A percentile compares a stretch with the other conserved stretches of the same genome.
Conservation (phyloP, 2,329 filamentous ascomycete species). For the Coniochaeta sp. region DNA sequence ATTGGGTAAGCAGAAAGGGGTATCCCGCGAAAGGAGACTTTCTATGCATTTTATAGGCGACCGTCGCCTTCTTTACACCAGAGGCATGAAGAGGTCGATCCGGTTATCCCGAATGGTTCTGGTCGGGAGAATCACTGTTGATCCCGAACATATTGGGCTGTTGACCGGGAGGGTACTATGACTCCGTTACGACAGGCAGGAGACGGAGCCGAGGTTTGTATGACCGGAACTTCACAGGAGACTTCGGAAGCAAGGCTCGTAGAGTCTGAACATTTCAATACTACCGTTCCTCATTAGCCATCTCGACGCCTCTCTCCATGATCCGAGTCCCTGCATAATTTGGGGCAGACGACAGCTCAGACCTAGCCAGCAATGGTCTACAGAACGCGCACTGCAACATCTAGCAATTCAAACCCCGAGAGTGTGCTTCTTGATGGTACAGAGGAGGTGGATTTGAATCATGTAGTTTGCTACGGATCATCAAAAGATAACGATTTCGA, state of each 20-base stretch:
- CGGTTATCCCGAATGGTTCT: too few species aligned
- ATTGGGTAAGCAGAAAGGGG: not conserved
- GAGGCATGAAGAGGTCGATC: too few species aligned
- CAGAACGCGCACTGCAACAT: not conserved
- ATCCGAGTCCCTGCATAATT: not conserved
- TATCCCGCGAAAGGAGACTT: not conserved
- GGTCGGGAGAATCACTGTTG: too few species aligned
- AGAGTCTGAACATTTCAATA: too few species aligned
- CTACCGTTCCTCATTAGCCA: too few species aligned
- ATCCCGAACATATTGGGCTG: too few species aligned
- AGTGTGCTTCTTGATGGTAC: not conserved
- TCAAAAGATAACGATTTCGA: too few species aligned
- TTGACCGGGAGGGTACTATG: too few species aligned
- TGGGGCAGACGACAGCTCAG: not conserved
- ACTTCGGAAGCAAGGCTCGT: not conserved
- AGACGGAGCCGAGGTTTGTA: not conserved
- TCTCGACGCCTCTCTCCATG: too few species aligned
- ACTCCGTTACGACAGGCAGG: not conserved
- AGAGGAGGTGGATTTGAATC: not conserved
- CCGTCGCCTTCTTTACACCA: too few species aligned
- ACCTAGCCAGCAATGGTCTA: not conserved
- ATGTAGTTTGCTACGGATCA: not conserved
- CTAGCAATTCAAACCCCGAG: not conserved
- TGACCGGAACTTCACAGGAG: not conserved
- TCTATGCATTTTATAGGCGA: not conserved